A percentile compares a stretch with the other conserved stretches of the same genome.
phyloP scores from a whole-genome alignment of 2,329 filamentous ascomycete species.

The Neodidymelliopsis sp. region DNA sequence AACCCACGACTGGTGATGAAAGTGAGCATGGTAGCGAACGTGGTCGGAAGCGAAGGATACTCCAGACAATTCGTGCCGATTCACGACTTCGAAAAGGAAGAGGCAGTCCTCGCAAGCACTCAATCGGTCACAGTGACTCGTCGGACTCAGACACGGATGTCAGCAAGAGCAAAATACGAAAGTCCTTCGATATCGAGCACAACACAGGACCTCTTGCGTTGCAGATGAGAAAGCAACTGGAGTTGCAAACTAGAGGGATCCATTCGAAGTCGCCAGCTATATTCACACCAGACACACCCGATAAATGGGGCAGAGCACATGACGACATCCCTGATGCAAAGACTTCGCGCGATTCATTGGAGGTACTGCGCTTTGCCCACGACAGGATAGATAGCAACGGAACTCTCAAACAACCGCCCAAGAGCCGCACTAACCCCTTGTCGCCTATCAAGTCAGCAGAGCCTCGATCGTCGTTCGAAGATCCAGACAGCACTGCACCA shows the following conservation, averaged over 20 bases:
- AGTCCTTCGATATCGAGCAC: conserved; percentile 54
- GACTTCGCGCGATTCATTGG: conserved; percentile 33
- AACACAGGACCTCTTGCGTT: conserved; percentile 57
- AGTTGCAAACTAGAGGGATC: conserved; percentile 51
- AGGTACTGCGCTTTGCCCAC: conserved; percentile 30
- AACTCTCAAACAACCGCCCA: conserved; percentile 32
- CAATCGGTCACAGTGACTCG: conserved; percentile 39
- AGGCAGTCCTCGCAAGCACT: conserved; percentile 18
- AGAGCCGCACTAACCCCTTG: conserved; percentile 21
- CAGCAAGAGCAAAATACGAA: conserved; percentile 58
- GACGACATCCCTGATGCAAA: conserved; percentile 27
- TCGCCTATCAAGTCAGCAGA: conserved; percentile 37
- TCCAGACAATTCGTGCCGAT: conserved; percentile 44
- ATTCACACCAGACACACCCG: conserved; percentile 53
- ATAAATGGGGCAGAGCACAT: conserved; percentile 48
- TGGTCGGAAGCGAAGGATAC: conserved; percentile 45
- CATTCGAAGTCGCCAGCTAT: conserved; percentile 47
- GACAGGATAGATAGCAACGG: conserved; percentile 27
- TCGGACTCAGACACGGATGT: conserved; percentile 57
- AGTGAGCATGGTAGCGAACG: conserved; percentile 49
- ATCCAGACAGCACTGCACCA: conserved; percentile 48
- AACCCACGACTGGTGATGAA: conserved; percentile 44
- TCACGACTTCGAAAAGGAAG: conserved; percentile 31
- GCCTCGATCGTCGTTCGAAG: conserved; percentile 50
- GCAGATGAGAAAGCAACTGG: conserved; percentile 54